These are phyloP conservation scores for Apiotrichum montevideense DNA, from an alignment of 1,284 basidiomycete genomes.

Conservation along the genomic window DNA sequence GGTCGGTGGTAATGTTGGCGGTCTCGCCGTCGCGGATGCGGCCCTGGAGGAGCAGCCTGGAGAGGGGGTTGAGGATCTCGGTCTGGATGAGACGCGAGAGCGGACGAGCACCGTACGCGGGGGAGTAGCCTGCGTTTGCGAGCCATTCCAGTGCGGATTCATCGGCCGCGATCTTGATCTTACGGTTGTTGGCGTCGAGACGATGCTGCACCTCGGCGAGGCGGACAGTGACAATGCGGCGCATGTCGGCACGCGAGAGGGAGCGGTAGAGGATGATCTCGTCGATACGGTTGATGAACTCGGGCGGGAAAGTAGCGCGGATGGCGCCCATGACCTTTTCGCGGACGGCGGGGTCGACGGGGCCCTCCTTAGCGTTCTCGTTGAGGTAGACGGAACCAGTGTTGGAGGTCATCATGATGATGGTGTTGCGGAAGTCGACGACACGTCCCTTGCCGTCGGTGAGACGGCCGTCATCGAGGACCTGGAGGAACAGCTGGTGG, in stretches of 20 bases:
- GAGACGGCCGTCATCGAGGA: slow-evolving; percentile 54
- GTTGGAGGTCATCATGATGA: slow-evolving; percentile 55
- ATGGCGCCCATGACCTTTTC: slow-evolving; percentile 51
- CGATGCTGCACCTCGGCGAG: slow-evolving; percentile 60
- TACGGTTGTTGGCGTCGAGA: slow-evolving; percentile 62
- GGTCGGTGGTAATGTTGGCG: slow-evolving; percentile 72
- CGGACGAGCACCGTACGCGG: slow-evolving; percentile 81
- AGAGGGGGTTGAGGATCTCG: slow-evolving; percentile 88
- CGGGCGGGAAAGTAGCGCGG: slow-evolving; percentile 52
- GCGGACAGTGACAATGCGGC: slow-evolving; percentile 52
- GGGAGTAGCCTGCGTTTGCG: slow-evolving; percentile 75
- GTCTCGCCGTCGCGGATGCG: slow-evolving; percentile 74
- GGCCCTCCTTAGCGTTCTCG: slow-evolving; percentile 49
- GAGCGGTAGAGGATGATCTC: slow-evolving; percentile 54
- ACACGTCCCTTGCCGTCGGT: slow-evolving; percentile 49
- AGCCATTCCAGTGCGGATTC: slow-evolving; percentile 74
- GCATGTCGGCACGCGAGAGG: slow-evolving; percentile 50
- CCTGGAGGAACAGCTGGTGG: slow-evolving; percentile 55
- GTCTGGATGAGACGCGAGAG: slow-evolving; percentile 87
- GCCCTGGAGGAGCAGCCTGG: slow-evolving; percentile 77
- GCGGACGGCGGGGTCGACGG: slow-evolving; percentile 42
- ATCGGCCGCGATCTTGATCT: slow-evolving; percentile 73
- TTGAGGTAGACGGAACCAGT: slow-evolving; percentile 53
- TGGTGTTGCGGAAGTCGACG: slow-evolving; percentile 46
- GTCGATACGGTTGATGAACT: slow-evolving; percentile 55